A percentile compares a stretch with the other conserved stretches of the same genome.
These are phyloP conservation scores for Tulasnella sp. DNA, from an alignment of 768 basidiomycete genomes.

Conservation along the genomic window DNA sequence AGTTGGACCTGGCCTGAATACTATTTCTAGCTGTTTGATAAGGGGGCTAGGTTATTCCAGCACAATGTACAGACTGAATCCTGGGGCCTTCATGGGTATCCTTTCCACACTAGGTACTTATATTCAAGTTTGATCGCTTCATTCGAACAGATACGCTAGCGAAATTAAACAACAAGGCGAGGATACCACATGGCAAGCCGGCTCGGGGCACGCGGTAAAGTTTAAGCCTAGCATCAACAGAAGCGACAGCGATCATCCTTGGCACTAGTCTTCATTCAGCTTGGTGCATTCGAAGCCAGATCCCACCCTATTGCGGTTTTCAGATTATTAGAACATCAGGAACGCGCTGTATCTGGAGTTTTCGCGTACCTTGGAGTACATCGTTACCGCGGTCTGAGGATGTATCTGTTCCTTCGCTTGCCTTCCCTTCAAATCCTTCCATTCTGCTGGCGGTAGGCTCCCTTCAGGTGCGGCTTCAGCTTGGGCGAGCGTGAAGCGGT, in stretches of 20 bases:
- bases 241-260: not conserved
- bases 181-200: too few relatives aligned
- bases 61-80: too few relatives aligned
- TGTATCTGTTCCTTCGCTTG: constrained; percentile 2
- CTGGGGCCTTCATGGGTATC: too few relatives aligned
- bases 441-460: constrained; percentile 3
- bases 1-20: too few relatives aligned
- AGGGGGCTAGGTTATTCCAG: too few relatives aligned
- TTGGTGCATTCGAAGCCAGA: constrained; percentile 14
- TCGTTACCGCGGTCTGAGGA: constrained; percentile 9
- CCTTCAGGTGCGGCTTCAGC: constrained; percentile 3
- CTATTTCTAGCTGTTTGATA: too few relatives aligned
- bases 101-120: too few relatives aligned
- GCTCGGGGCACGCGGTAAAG: too few relatives aligned
- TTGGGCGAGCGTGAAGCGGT: constrained; percentile 4
- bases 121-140: too few relatives aligned
- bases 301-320: constrained; percentile 10
- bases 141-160: too few relatives aligned
- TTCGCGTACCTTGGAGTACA: constrained; percentile 13
- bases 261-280: not conserved
- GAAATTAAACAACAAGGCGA: too few relatives aligned
- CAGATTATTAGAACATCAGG: not conserved
- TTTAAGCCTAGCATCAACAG: too few relatives aligned
- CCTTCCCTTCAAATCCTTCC: constrained; percentile 14
- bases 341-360: not conserved